Conservation (phyloP, 2,329 filamentous ascomycete genomes). For the Xylariaceae sp. region DNA sequence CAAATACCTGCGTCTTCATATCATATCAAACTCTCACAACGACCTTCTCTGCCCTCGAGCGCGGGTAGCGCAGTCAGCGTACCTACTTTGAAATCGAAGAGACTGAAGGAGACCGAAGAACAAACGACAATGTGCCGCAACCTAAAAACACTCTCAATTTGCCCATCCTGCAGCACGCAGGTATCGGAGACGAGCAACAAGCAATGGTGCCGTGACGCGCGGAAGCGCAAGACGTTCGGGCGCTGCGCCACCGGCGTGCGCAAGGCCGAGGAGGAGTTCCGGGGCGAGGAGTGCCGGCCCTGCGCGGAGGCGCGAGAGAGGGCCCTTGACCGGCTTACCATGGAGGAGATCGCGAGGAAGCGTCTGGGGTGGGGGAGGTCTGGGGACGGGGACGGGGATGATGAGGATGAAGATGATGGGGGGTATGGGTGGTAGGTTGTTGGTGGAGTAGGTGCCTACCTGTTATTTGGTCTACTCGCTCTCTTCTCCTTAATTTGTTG, state of each 20-base stretch:
- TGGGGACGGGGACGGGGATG: background rate
- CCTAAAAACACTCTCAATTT: constrained; percentile 13
- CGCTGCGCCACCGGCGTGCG: constrained; percentile 12
- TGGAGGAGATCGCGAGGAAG: constrained; percentile 13
- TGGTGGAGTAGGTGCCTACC: background rate
- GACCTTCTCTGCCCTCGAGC: no score
- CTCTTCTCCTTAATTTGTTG: no score
- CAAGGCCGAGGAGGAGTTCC: constrained; percentile 15
- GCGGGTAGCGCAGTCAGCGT: no score
- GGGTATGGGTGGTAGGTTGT: constrained; percentile 6
- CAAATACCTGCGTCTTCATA: no score
- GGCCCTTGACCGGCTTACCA: constrained; percentile 13
- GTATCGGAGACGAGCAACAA: constrained; percentile 13
- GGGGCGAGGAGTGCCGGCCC: constrained; percentile 16
- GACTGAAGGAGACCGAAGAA: background rate
- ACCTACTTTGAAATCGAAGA: no score
- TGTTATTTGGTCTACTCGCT: no score
- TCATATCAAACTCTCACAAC: no score
- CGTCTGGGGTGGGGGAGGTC: constrained; percentile 12
- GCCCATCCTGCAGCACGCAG: constrained; percentile 14
- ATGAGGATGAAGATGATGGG: constrained; percentile 5
- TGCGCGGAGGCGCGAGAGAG: constrained; percentile 11
- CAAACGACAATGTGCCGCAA: constrained; percentile 15
- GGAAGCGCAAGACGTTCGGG: constrained; percentile 13
- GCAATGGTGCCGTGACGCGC: constrained; percentile 15